Conservation (phyloP, 345 rosid genomes). For the Salix koriyanagi region DNA sequence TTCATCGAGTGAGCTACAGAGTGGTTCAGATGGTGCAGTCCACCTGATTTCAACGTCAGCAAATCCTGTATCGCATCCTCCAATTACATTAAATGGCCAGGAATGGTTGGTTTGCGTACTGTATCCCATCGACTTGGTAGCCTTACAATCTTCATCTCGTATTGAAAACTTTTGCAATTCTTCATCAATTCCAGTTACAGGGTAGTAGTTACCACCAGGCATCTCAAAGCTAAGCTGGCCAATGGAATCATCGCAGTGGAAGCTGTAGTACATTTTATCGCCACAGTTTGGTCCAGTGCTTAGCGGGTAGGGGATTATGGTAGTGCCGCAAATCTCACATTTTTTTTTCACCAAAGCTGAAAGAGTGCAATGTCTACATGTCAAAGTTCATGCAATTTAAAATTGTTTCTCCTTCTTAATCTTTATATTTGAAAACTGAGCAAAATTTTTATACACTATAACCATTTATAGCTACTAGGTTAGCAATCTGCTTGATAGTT, state of each 20-base stretch:
- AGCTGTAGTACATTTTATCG: conserved; percentile 44
- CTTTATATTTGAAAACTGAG: too few species aligned
- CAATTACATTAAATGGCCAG: too few species aligned
- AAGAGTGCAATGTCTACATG: not conserved
- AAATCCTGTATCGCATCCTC: too few species aligned
- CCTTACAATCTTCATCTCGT: not conserved
- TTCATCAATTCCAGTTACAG: not conserved
- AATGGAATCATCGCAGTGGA: conserved; percentile 40
- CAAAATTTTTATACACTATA: too few species aligned
- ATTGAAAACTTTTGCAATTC: not conserved
- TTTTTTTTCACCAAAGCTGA: conserved; percentile 39
- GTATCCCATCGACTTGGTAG: not conserved
- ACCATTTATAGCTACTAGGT: too few species aligned
- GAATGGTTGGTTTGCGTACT: too few species aligned
- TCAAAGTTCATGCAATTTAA: too few species aligned
- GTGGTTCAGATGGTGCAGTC: too few species aligned
- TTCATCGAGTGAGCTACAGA: too few species aligned
- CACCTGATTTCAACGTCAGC: too few species aligned
- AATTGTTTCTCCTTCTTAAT: too few species aligned
- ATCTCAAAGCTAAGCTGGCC: conserved; percentile 41
- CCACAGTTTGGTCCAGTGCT: conserved; percentile 61
- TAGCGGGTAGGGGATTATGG: conserved; percentile 54
- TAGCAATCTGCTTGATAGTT: too few species aligned
- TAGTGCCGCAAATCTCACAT: conserved; percentile 50
- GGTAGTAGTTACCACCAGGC: conserved; percentile 8